A percentile compares a stretch with the other conserved stretches of the same genome.
phyloP scores from a whole-genome alignment of 768 basidiomycete species.

The Tricholoma bakamatsutake region DNA sequence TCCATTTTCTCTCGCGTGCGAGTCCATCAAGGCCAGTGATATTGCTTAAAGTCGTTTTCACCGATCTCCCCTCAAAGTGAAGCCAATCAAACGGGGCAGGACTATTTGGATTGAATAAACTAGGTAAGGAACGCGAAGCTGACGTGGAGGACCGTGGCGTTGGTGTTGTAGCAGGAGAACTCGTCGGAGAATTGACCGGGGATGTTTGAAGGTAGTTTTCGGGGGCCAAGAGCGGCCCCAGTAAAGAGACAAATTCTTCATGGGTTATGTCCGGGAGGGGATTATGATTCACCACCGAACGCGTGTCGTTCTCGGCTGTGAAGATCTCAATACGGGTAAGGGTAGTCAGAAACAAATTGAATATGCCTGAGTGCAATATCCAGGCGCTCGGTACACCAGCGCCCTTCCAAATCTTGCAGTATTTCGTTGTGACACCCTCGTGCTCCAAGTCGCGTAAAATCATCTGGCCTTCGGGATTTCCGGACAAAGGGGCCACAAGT shows the following conservation, averaged over 20 bases:
- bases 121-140: slow-evolving; percentile 19
- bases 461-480: slow-evolving; percentile 61
- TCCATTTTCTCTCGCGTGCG: slow-evolving; percentile 79
- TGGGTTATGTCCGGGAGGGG: slow-evolving; percentile 83
- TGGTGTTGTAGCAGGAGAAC: slow-evolving; percentile 27
- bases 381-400: slow-evolving; percentile 76
- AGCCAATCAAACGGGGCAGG: slow-evolving; percentile 85
- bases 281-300: slow-evolving; percentile 81
- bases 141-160: slow-evolving; percentile 28
- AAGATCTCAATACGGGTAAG: slow-evolving; percentile 2
- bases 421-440: slow-evolving; percentile 63
- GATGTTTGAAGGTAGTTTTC: slow-evolving; percentile 58
- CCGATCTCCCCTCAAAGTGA: slow-evolving; percentile 77
- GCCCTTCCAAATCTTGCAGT: slow-evolving; percentile 68
- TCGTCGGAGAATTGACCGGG: slow-evolving; percentile 21
- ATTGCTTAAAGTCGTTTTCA: slow-evolving; percentile 75
- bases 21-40: slow-evolving; percentile 76
- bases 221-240: slow-evolving; percentile 77
- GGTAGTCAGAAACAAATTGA: not conserved
- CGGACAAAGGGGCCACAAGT: slow-evolving; percentile 69
- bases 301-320: slow-evolving; percentile 49
- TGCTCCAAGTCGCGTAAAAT: slow-evolving; percentile 60
- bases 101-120: slow-evolving; percentile 42
- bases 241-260: slow-evolving; percentile 75
- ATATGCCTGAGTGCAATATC: slow-evolving; percentile 68